Conservation (phyloP, 345 rosid genomes). For the Clausena lansium region DNA sequence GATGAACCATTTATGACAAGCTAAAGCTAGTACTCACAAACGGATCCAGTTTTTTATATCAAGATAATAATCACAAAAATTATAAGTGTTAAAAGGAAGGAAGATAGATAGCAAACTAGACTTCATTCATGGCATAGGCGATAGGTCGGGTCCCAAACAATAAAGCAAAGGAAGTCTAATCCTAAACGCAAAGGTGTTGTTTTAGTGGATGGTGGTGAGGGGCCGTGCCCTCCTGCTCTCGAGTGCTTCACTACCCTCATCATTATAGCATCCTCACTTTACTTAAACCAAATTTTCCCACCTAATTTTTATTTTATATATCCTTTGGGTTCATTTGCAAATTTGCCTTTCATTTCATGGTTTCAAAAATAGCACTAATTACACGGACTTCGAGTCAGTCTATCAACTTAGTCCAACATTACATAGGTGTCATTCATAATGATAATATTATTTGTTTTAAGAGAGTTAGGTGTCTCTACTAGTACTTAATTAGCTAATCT, state of each 20-base stretch:
- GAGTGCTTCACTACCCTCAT: slow-evolving; percentile 36
- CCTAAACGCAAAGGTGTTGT: slow-evolving; percentile 16
- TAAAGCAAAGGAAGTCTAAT: slow-evolving; percentile 23
- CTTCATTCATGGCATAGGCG: slow-evolving; percentile 21
- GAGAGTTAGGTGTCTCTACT: slow-evolving; percentile 1
- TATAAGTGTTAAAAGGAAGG: neutral
- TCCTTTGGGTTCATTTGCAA: slow-evolving; percentile 17
- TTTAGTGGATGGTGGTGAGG: slow-evolving; percentile 25
- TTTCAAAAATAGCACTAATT: neutral
- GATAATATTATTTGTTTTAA: neutral
- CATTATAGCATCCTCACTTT: slow-evolving; percentile 28
- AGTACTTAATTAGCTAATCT: neutral
- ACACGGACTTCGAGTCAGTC: no score
- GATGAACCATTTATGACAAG: neutral
- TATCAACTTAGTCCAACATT: no score
- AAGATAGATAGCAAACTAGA: neutral
- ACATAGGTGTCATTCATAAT: neutral
- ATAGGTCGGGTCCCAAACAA: slow-evolving; percentile 24
- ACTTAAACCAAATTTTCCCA: slow-evolving; percentile 6
- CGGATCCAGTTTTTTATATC: neutral
- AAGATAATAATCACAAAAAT: neutral
- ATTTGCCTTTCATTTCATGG: neutral
- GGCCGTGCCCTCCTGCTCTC: slow-evolving; percentile 36
- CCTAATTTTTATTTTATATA: neutral
- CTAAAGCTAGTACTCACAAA: neutral